Evolutionary conservation across 768 basidiomycete genomes (phyloP).

Genomic region (Tricholoma saponaceum): DNA sequence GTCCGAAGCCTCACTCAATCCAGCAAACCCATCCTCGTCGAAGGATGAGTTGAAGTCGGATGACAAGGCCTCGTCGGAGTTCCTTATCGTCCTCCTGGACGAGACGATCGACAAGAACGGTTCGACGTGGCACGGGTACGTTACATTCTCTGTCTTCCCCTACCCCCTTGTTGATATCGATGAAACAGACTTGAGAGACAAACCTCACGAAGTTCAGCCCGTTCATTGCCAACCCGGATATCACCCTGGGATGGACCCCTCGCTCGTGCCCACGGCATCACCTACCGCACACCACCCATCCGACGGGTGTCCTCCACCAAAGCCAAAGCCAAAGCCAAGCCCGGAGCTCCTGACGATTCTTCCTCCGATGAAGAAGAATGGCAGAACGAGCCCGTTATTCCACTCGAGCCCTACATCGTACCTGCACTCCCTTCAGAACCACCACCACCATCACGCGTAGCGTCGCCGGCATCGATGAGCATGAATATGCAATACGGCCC

Average conservation of each 20-base stretch:
- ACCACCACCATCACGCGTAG: neutral
- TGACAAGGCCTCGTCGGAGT: conserved; percentile 21
- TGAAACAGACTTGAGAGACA: conserved; percentile 28
- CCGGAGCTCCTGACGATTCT: conserved; percentile 17
- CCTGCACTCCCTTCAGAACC: conserved; percentile 11
- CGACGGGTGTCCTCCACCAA: conserved; percentile 3
- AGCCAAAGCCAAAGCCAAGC: conserved; percentile 8
- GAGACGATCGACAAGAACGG: conserved; percentile 27
- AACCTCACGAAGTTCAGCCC: conserved; percentile 21
- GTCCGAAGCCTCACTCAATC: conserved; percentile 12
- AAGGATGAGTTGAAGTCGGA: conserved; percentile 6
- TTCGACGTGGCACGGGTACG: conserved; percentile 43
- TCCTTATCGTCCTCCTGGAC: conserved; percentile 36
- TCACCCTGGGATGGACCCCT: conserved; percentile 41
- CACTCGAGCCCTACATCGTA: conserved; percentile 20
- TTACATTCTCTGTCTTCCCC: neutral
- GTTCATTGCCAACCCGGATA: conserved; percentile 23
- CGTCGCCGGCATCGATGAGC: conserved; percentile 3
- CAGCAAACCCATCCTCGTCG: conserved; percentile 5
- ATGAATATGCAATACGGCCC: conserved; percentile 4
- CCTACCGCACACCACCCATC: conserved; percentile 9
- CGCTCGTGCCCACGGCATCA: conserved; percentile 26
- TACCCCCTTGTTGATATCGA: neutral
- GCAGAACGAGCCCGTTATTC: conserved; percentile 30
- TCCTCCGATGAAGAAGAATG: conserved; percentile 22